Evolutionary conservation across 2,329 filamentous ascomycete genomes (phyloP).

Genomic region (Aureobasidium subglaciale): DNA sequence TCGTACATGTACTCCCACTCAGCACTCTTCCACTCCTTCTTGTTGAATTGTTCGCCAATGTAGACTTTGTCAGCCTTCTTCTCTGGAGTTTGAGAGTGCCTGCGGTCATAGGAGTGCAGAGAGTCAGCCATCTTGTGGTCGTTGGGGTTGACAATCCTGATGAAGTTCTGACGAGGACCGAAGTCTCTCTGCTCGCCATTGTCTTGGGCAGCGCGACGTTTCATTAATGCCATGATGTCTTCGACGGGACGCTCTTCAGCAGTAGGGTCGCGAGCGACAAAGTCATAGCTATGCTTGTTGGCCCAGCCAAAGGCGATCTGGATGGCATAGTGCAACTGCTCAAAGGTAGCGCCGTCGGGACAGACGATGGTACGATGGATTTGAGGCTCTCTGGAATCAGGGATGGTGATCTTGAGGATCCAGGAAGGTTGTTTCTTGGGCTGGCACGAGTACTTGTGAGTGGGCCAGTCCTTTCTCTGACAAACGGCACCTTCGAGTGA

Average conservation of each 20-base stretch:
- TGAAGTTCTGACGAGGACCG: constrained; percentile 1
- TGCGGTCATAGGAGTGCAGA: constrained; percentile 12
- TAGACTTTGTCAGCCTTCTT: constrained; percentile 17
- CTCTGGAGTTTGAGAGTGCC: constrained; percentile 19
- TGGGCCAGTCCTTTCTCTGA: constrained; percentile 18
- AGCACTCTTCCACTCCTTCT: constrained; percentile 14
- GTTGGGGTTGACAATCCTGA: neutral
- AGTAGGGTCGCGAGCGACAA: constrained; percentile 15
- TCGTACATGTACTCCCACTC: constrained; percentile 24
- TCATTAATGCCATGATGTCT: neutral
- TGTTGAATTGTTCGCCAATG: constrained; percentile 19
- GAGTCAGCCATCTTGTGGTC: constrained; percentile 14
- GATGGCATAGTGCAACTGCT: constrained; percentile 23
- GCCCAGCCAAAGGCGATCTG: constrained; percentile 26
- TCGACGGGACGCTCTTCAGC: neutral
- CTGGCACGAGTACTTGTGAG: constrained; percentile 19
- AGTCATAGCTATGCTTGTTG: constrained; percentile 22
- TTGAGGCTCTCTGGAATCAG: constrained; percentile 19
- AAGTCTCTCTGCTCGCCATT: neutral
- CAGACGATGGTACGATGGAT: constrained; percentile 24
- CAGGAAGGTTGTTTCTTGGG: constrained; percentile 21
- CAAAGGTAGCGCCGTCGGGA: constrained; percentile 22
- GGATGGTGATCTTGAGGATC: constrained; percentile 21
- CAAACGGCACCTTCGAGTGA: constrained; percentile 7
- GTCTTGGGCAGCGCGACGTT: neutral